Base-by-base conservation (phyloP, 495 filamentous ascomycete species). In the Aspergillus egyptiacus region DNA sequence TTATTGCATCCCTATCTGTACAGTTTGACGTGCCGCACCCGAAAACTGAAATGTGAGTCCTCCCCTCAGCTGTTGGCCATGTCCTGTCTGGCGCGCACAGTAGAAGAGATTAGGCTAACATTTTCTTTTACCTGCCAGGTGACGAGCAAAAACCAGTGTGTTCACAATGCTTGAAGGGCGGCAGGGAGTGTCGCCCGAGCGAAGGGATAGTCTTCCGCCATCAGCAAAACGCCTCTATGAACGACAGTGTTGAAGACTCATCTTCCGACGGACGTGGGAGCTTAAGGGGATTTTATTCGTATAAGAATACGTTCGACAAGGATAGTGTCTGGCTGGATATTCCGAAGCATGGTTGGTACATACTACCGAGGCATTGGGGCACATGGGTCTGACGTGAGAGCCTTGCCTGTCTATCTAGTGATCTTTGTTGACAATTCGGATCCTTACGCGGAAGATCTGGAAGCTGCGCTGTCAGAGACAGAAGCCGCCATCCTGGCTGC, bases 161-260 rank as follows among this genome's bases (percentile, higher is more conserved):
- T 56, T 70, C 75, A 30, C 79, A 79, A 61, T 82, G 80, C 65
- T 64, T 64, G 53, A 82, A 81, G 59, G 81, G 78, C 5, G 72
- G 70, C 8, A 69, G 82, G 52, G 72, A 80, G 57, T 86, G 82
- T 61, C 71, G 75, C 18, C 79, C 78, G 10, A 79, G 78, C 53
- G 77, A 79, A 50, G 80, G 80, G 32, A 76, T 84, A 44, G 75
- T 83, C 15, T 86, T 84, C 57, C 75, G 82, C 28, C 82, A 86
- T 63, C 82, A 86, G 55, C 82, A 86, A 59, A 86, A 86, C 74
- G 81, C 82, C 3, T 83, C 80, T 6, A 82, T 86, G 81, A 86
- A 84, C 48, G 70, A 74, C 6, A 52, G 58, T 20, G 57, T 57
- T 17, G 65, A 64, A 4, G 58, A 58, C 2, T 64, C 63, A 11